Conservation (phyloP, 768 basidiomycete species). For the Kwoniella bestiolae region DNA sequence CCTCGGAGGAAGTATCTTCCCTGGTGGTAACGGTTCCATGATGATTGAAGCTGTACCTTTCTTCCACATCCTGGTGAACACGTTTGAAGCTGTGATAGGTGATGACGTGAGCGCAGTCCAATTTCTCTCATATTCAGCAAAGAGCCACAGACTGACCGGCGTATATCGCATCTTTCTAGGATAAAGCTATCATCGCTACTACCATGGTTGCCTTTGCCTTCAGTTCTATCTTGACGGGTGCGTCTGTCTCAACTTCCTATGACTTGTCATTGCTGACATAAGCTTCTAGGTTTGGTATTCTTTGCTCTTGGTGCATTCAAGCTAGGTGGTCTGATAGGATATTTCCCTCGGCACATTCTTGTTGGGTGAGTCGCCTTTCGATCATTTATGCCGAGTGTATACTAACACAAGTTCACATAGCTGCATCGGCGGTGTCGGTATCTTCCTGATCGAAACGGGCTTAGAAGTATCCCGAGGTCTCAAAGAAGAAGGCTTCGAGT, state of each 20-base stretch:
- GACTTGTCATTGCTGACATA: background rate
- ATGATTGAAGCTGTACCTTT: slow-evolving; percentile 99
- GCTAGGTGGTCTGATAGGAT: slow-evolving; percentile 84
- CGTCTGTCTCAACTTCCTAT: slow-evolving; percentile 9
- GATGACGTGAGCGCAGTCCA: slow-evolving; percentile 63
- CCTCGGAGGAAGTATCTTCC: slow-evolving; percentile 83
- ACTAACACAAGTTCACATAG: slow-evolving; percentile 20
- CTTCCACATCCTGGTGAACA: slow-evolving; percentile 85
- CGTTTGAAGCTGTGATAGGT: slow-evolving; percentile 73
- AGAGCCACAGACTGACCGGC: background rate
- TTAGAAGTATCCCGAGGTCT: slow-evolving; percentile 83
- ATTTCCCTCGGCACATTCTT: slow-evolving; percentile 94
- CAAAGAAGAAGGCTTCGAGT: slow-evolving; percentile 71
- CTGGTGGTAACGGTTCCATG: slow-evolving; percentile 62
- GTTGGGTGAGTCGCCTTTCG: slow-evolving; percentile 74
- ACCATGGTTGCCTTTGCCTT: slow-evolving; percentile 87
- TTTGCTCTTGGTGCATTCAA: slow-evolving; percentile 82
- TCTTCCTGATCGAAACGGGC: slow-evolving; percentile 87
- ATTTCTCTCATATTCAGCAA: background rate
- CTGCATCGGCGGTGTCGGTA: slow-evolving; percentile 90
- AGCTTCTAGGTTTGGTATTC: slow-evolving; percentile 69
- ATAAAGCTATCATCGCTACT: slow-evolving; percentile 79
- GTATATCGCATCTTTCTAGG: slow-evolving; percentile 28
- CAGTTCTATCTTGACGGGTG: slow-evolving; percentile 84
- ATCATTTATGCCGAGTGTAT: background rate